Conservation (phyloP, 2,329 filamentous ascomycete species). For the Gaeumannomyces tritici region DNA sequence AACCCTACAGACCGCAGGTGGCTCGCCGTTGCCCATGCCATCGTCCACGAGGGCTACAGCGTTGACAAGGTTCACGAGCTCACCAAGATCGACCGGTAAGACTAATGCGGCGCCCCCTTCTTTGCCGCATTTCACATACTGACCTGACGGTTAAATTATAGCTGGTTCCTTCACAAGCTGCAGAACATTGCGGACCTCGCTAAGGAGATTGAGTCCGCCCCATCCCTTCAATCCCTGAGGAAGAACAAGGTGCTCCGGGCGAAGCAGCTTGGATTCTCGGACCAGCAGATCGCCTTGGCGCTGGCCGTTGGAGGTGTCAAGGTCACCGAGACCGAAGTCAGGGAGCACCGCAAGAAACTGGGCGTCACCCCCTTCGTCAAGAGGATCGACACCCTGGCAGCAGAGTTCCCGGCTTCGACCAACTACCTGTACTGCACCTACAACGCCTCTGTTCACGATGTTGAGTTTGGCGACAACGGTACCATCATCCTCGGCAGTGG, state of each 20-base stretch:
- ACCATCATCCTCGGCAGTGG: constrained; percentile 84
- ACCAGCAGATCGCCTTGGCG: constrained; percentile 84
- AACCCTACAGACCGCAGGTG: constrained; percentile 95
- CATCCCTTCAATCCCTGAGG: constrained; percentile 74
- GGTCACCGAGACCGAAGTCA: constrained; percentile 80
- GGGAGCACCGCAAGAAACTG: constrained; percentile 73
- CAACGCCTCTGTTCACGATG: constrained; percentile 89
- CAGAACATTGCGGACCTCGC: constrained; percentile 93
- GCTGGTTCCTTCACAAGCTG: constrained; percentile 74
- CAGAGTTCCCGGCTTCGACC: constrained; percentile 89
- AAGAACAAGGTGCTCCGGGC: constrained; percentile 82
- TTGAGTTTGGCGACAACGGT: constrained; percentile 87
- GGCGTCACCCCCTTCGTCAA: constrained; percentile 94
- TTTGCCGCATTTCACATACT: neutral
- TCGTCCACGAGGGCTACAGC: constrained; percentile 93
- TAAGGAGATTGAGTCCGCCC: constrained; percentile 73
- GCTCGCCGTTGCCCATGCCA: constrained; percentile 94
- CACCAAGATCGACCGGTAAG: constrained; percentile 55
- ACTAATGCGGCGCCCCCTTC: neutral
- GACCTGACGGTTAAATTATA: neutral
- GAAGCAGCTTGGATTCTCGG: constrained; percentile 97
- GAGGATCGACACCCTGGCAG: constrained; percentile 95
- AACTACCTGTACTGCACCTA: constrained; percentile 98
- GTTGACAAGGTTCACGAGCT: constrained; percentile 88
- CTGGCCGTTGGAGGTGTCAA: constrained; percentile 40